A percentile compares a stretch with the other conserved stretches of the same genome.
These are phyloP conservation scores for Pseudogymnoascus sp. DNA, from an alignment of 2,329 filamentous ascomycete species.

Conservation along the genomic window DNA sequence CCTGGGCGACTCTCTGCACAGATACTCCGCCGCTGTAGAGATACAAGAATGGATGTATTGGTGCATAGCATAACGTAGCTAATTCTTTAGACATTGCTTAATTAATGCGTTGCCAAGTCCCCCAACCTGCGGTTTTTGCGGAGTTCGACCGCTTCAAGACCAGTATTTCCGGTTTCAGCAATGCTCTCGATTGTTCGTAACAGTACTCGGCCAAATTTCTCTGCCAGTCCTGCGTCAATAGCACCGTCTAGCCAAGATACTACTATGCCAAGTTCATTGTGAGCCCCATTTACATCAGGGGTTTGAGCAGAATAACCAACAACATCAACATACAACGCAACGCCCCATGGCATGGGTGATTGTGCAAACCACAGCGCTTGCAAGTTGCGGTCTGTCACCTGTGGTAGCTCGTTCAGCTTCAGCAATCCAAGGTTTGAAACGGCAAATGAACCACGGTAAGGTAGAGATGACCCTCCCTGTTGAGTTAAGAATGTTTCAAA, in stretches of 20 bases:
- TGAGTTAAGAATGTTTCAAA: no score
- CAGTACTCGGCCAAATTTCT: neutral
- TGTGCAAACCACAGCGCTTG: neutral
- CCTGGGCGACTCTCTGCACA: neutral
- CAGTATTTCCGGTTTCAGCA: neutral
- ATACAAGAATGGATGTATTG: neutral
- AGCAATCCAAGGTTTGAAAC: no score
- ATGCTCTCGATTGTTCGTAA: neutral
- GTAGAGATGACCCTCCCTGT: no score
- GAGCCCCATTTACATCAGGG: neutral
- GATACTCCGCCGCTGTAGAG: neutral
- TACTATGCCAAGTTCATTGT: neutral
- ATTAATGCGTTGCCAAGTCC: neutral
- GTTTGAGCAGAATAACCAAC: neutral
- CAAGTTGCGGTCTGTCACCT: neutral
- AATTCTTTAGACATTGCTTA: neutral
- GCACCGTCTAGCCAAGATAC: neutral
- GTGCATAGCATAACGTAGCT: neutral
- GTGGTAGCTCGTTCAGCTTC: neutral
- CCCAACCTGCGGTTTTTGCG: neutral
- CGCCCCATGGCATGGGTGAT: neutral
- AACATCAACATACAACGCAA: neutral
- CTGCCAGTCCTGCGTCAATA: neutral
- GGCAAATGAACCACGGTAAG: no score
- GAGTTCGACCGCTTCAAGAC: neutral